These are phyloP conservation scores for Xylaria grammica DNA, from an alignment of 495 filamentous ascomycete genomes.

Conservation along the genomic window DNA sequence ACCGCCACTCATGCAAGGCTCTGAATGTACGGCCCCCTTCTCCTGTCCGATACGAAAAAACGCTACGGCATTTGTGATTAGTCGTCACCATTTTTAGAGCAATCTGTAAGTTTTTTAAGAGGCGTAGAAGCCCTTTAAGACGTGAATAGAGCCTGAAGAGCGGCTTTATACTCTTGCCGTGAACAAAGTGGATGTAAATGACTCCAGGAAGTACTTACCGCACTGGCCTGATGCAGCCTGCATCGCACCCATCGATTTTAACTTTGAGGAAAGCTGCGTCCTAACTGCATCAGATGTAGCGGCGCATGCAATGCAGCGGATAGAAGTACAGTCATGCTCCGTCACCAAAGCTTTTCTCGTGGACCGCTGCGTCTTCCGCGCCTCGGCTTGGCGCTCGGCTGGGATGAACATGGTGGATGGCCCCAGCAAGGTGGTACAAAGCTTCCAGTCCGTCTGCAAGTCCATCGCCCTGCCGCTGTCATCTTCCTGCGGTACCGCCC, in stretches of 20 bases:
- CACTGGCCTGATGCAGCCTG: slow-evolving; percentile 28
- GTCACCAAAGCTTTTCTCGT: slow-evolving; percentile 25
- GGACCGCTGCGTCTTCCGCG: slow-evolving; percentile 23
- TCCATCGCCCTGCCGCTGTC: slow-evolving; percentile 17
- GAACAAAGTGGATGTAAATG: no score
- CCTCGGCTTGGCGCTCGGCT: slow-evolving; percentile 27
- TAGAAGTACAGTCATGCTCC: slow-evolving; percentile 35
- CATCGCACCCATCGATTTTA: slow-evolving; percentile 23
- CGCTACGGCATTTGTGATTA: neutral
- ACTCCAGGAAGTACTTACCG: neutral
- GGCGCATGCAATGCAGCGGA: slow-evolving; percentile 38
- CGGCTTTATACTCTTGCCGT: no score
- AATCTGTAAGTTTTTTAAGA: neutral
- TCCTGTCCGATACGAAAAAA: slow-evolving; percentile 37
- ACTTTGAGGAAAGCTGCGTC: slow-evolving; percentile 24
- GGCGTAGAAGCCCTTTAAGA: neutral
- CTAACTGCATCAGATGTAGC: slow-evolving; percentile 35
- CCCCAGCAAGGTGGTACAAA: slow-evolving; percentile 41
- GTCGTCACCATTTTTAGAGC: neutral
- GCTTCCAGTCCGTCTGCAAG: slow-evolving; percentile 40
- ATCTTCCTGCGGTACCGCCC: slow-evolving; percentile 16
- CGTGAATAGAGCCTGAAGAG: no score
- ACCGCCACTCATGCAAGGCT: slow-evolving; percentile 33
- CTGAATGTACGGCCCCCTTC: slow-evolving; percentile 42
- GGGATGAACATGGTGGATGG: slow-evolving; percentile 40